These are phyloP conservation scores for Russula dissimulans DNA, from an alignment of 768 basidiomycete species.

Conservation along the genomic window DNA sequence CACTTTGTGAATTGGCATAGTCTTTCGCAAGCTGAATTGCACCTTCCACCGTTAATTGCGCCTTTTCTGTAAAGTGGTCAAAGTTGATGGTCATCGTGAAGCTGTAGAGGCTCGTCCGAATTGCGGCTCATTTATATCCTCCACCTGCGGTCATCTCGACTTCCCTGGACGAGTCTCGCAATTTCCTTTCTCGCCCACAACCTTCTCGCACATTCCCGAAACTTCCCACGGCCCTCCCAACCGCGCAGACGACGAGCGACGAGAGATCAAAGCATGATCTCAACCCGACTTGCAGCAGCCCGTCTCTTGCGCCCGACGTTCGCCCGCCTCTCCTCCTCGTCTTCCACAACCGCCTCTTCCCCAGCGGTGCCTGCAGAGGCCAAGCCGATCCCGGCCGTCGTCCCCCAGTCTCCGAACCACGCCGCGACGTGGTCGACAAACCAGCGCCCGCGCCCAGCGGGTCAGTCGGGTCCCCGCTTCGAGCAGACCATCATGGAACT, in stretches of 20 bases:
- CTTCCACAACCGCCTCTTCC: not conserved
- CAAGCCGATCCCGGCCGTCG: constrained; percentile 25
- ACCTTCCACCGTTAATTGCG: constrained; percentile 56
- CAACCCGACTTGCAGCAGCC: constrained; percentile 7
- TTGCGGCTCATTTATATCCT: not conserved
- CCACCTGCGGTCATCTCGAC: not conserved
- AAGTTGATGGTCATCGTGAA: constrained; percentile 38
- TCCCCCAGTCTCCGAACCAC: constrained; percentile 75
- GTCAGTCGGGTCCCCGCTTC: constrained; percentile 65
- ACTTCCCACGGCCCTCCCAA: not conserved
- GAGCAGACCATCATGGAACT: constrained; percentile 84
- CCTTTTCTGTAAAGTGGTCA: constrained; percentile 76
- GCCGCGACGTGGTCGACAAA: constrained; percentile 76
- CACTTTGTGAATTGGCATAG: constrained; percentile 74
- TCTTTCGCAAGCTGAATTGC: constrained; percentile 79
- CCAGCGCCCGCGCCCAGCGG: constrained; percentile 61
- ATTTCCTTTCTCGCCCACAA: constrained; percentile 1
- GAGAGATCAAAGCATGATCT: constrained; percentile 5
- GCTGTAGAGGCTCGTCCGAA: constrained; percentile 23
- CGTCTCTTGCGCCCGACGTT: constrained; percentile 16
- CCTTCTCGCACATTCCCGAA: not conserved
- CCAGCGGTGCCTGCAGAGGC: constrained; percentile 20
- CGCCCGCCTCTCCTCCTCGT: constrained; percentile 2
- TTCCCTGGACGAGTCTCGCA: not conserved
- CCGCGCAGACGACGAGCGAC: no score